Conservation (phyloP, 345 rosid species). For the Jatropha curcas region DNA sequence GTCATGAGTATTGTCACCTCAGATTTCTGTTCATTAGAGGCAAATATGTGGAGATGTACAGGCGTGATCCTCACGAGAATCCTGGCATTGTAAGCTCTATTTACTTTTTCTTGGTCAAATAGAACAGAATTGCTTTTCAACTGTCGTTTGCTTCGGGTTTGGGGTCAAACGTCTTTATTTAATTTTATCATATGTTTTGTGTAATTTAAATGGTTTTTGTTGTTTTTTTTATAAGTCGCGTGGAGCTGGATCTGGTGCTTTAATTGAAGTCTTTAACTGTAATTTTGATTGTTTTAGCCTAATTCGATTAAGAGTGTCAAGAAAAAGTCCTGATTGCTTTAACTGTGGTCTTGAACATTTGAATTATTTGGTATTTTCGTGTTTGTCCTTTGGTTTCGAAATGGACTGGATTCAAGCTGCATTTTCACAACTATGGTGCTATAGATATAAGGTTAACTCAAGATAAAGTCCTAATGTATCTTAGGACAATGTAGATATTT, state of each 20-base stretch:
- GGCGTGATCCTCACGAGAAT: constrained; percentile 83
- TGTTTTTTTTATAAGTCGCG: too few relatives aligned
- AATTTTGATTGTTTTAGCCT: not conserved
- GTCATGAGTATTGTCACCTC: constrained; percentile 74
- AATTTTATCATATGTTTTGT: not conserved
- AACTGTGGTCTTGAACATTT: too few relatives aligned
- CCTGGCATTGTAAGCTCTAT: constrained; percentile 70
- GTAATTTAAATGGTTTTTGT: not conserved
- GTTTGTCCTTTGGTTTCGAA: not conserved
- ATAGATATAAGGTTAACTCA: not conserved
- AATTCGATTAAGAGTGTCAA: not conserved
- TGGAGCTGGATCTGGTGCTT: constrained; percentile 4
- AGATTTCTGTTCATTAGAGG: constrained; percentile 74
- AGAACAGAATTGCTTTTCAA: too few relatives aligned
- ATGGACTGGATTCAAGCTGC: not conserved
- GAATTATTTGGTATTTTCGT: not conserved
- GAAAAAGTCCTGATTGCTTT: not conserved
- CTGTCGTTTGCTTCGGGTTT: too few relatives aligned
- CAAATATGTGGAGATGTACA: constrained; percentile 85
- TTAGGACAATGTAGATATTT: not conserved
- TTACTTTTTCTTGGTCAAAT: not conserved
- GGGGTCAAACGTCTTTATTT: not conserved
- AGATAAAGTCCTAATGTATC: too few relatives aligned
- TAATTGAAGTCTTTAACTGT: not conserved
- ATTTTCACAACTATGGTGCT: not conserved